Percentiles rank a stretch among this genome's conserved stretches.
Conservation (phyloP, 805 yeast genomes). For the Ogataea philodendri region DNA sequence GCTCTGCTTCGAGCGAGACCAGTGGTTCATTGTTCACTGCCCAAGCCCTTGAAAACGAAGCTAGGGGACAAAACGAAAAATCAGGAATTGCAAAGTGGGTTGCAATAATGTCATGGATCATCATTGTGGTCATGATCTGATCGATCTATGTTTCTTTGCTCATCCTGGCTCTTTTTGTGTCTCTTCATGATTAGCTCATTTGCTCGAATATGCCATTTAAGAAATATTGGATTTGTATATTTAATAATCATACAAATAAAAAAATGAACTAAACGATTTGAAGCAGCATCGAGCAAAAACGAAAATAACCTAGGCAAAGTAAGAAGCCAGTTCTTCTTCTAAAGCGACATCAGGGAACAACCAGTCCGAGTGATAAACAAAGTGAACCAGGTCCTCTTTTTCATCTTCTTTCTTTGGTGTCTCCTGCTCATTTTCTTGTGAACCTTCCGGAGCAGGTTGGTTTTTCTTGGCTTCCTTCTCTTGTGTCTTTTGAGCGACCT, state of each 20-base stretch:
- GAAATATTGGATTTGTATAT: too few relatives aligned
- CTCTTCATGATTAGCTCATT: too few relatives aligned
- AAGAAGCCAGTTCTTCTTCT: constrained; percentile 4
- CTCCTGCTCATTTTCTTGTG: neutral
- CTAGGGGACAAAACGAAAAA: constrained; percentile 1
- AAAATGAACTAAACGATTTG: neutral
- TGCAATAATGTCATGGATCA: constrained; percentile 1
- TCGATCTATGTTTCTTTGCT: constrained; percentile 3
- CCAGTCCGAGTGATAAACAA: constrained; percentile 20
- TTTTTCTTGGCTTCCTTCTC: too few relatives aligned
- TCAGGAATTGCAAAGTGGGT: neutral
- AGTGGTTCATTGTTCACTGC: constrained; percentile 1
- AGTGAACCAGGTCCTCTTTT: constrained; percentile 9
- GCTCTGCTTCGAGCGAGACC: neutral
- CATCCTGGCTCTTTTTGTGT: too few relatives aligned
- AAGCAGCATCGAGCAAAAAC: neutral
- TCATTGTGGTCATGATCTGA: constrained; percentile 1
- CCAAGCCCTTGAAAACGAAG: constrained; percentile 1
- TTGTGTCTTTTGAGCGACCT: neutral
- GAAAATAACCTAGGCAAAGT: neutral
- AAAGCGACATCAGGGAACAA: constrained; percentile 15
- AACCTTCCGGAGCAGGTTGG: too few relatives aligned
- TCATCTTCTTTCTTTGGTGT: neutral
- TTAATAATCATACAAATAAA: too few relatives aligned
- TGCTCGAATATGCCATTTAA: too few relatives aligned